A percentile compares a stretch with the other conserved stretches of the same genome.
Conservation (phyloP, 2,329 filamentous ascomycete genomes). For the Fusarium hainanense region DNA sequence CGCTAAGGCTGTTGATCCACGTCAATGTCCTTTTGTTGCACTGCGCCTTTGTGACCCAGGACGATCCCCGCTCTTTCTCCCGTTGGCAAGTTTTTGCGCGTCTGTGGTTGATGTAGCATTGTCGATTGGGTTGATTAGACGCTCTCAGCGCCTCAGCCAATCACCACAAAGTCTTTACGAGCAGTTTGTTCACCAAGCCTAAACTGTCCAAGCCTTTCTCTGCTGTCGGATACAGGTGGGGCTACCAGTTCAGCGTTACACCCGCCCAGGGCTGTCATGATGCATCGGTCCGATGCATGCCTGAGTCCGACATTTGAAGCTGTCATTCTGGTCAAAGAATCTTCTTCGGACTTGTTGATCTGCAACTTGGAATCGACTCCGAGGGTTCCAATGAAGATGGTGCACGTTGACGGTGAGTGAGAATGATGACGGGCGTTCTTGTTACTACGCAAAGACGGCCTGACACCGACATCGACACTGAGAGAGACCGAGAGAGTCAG, state of each 20-base stretch:
- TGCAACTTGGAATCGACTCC: slow-evolving; percentile 4
- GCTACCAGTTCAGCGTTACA: slow-evolving; percentile 18
- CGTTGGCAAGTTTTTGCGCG: slow-evolving; percentile 37
- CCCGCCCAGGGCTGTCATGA: slow-evolving; percentile 24
- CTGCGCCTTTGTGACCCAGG: slow-evolving; percentile 35
- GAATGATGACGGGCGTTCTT: slow-evolving; percentile 3
- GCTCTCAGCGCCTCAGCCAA: slow-evolving; percentile 37
- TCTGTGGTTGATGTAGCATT: slow-evolving; percentile 24
- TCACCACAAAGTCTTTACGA: slow-evolving; percentile 25
- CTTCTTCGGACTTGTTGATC: background rate
- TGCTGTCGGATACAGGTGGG: slow-evolving; percentile 17
- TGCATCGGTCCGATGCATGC: slow-evolving; percentile 29
- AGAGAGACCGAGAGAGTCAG: background rate
- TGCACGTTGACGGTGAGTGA: slow-evolving; percentile 5
- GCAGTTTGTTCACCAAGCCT: slow-evolving; percentile 30
- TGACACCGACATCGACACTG: background rate
- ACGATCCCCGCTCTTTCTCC: slow-evolving; percentile 24
- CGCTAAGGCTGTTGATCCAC: slow-evolving; percentile 47
- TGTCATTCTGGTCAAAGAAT: slow-evolving; percentile 13
- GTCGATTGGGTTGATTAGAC: slow-evolving; percentile 50
- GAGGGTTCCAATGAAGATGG: background rate
- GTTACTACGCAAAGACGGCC: background rate
- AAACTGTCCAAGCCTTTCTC: slow-evolving; percentile 25
- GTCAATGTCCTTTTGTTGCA: slow-evolving; percentile 49
- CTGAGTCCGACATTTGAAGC: slow-evolving; percentile 21